Evolutionary conservation across 805 yeast species (phyloP).

Genomic region (Cyberlindnera maclurae): DNA sequence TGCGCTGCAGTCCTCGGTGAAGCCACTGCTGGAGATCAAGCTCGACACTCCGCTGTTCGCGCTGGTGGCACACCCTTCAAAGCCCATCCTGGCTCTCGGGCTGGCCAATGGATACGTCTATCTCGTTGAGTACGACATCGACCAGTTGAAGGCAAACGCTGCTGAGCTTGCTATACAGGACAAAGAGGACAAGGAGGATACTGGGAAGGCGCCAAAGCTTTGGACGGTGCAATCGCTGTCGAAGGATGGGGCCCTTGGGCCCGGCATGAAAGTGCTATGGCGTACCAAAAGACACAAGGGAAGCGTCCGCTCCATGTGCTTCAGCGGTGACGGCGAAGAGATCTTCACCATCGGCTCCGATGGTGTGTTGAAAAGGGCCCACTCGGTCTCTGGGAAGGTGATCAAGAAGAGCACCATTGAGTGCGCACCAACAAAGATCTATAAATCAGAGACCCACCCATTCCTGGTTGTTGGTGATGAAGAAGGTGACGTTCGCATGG

Average conservation of each 20-base stretch:
- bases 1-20: slow-evolving; percentile 14
- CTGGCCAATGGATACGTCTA: slow-evolving; percentile 76
- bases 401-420: slow-evolving; percentile 25
- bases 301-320: slow-evolving; percentile 67
- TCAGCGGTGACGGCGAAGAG: slow-evolving; percentile 44
- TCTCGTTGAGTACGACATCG: slow-evolving; percentile 51
- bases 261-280: slow-evolving; percentile 46
- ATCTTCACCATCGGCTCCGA: slow-evolving; percentile 77
- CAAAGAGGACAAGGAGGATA: slow-evolving; percentile 16
- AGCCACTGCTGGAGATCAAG: slow-evolving; percentile 30
- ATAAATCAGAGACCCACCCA: slow-evolving; percentile 29
- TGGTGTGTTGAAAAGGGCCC: slow-evolving; percentile 67
- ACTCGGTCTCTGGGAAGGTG: slow-evolving; percentile 69
- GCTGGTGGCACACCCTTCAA: slow-evolving; percentile 69
- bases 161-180: slow-evolving; percentile 21
- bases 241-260: slow-evolving; percentile 18
- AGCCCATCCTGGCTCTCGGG: slow-evolving; percentile 60
- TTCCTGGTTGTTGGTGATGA: slow-evolving; percentile 58
- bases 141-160: slow-evolving; percentile 31
- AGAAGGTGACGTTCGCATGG: slow-evolving; percentile 55
- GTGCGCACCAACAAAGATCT: slow-evolving; percentile 26
- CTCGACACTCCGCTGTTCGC: slow-evolving; percentile 66
- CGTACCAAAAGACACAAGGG: slow-evolving; percentile 86
- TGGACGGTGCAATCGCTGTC: slow-evolving; percentile 34
- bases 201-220: slow-evolving; percentile 34